phyloP scores from a whole-genome alignment of 352 stramenopile species.

The Nothophytophthora sp. region DNA sequence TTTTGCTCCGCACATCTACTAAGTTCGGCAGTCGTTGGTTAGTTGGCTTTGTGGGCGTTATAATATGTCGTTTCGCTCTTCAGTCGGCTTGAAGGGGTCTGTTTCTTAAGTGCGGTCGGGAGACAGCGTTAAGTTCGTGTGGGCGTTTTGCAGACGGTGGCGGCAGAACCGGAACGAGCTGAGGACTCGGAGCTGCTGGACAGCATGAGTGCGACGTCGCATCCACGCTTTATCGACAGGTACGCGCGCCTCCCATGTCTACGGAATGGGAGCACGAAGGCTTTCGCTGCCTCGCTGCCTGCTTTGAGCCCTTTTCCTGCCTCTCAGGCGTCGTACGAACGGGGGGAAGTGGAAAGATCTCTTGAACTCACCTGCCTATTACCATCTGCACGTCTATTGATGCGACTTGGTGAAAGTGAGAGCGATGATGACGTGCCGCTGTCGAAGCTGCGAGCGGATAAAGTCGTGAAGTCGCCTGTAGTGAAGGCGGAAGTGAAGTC shows the following conservation, averaged over 20 bases:
- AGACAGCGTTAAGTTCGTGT: too few species aligned
- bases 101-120: too few species aligned
- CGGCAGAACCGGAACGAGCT: too few species aligned
- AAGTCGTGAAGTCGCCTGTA: slow-evolving; percentile 15
- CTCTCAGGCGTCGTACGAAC: neutral
- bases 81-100: too few species aligned
- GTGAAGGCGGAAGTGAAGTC: slow-evolving; percentile 25
- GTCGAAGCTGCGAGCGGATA: slow-evolving; percentile 45
- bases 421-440: slow-evolving; percentile 83
- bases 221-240: slow-evolving; percentile 47
- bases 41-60: too few species aligned
- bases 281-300: neutral
- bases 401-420: slow-evolving; percentile 54
- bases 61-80: too few species aligned
- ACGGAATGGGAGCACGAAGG: slow-evolving; percentile 4
- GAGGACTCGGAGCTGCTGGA: too few species aligned
- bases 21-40: too few species aligned
- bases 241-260: slow-evolving; percentile 4
- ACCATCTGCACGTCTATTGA: neutral
- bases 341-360: slow-evolving; percentile 29
- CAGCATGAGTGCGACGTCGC: slow-evolving; percentile 27
- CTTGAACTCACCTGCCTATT: slow-evolving; percentile 5
- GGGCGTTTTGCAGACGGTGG: too few species aligned
- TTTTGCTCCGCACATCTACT: too few species aligned
- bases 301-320: neutral